phyloP scores from a whole-genome alignment of 768 basidiomycete genomes.

The Amanita exitialis region DNA sequence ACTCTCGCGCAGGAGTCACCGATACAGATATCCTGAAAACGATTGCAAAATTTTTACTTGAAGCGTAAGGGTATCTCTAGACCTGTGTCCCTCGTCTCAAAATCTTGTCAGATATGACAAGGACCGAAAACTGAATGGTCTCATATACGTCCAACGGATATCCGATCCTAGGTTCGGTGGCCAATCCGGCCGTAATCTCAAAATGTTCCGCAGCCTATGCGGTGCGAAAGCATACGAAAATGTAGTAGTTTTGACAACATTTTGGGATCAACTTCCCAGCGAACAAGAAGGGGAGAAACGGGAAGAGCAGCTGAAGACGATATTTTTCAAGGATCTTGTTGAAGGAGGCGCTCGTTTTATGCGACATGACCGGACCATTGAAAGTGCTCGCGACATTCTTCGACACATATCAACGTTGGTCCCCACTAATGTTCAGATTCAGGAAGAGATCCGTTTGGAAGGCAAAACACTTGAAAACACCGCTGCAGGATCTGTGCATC shows the following conservation, averaged over 20 bases:
- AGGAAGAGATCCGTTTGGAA: conserved; percentile 9
- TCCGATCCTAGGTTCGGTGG: conserved; percentile 28
- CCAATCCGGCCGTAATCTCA: conserved; percentile 30
- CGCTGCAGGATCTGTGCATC: conserved; percentile 24
- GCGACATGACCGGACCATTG: conserved; percentile 21
- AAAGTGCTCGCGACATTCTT: conserved; percentile 21
- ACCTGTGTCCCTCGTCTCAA: background rate
- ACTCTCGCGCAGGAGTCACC: background rate
- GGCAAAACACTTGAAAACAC: conserved; percentile 23
- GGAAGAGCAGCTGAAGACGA: conserved; percentile 24
- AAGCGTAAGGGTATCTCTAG: background rate
- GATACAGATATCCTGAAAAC: background rate
- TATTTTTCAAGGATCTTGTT: conserved; percentile 32
- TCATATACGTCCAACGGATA: conserved; percentile 34
- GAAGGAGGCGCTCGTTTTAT: conserved; percentile 27
- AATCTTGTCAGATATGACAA: background rate
- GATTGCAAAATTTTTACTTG: background rate
- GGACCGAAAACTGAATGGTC: conserved; percentile 22
- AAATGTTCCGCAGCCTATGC: conserved; percentile 35
- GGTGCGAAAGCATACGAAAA: conserved; percentile 17
- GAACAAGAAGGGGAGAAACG: conserved; percentile 19
- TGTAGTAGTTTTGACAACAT: conserved; percentile 27
- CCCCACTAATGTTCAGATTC: conserved; percentile 8
- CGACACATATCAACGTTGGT: conserved; percentile 15
- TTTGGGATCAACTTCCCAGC: conserved; percentile 27